Conservation (phyloP, 202 grass and related monocot species). For the Dendrocalamus latiflorus region DNA sequence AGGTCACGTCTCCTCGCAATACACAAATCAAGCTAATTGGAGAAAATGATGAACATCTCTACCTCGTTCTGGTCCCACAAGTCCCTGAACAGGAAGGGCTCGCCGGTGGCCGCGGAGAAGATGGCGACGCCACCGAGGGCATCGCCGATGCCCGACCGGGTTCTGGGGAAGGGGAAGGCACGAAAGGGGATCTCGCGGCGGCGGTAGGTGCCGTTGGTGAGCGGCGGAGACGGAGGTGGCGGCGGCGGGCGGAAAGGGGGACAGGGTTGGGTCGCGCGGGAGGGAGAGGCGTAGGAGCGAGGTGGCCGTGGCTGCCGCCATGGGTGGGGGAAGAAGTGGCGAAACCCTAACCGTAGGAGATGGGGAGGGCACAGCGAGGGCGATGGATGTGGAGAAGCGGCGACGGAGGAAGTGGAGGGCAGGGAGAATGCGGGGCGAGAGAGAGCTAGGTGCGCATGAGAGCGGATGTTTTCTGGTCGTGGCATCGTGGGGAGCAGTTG, state of each 20-base stretch:
- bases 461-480: too few species aligned
- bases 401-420: too few species aligned
- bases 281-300: conserved; percentile 17
- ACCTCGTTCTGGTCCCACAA: conserved; percentile 86
- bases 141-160: conserved; percentile 26
- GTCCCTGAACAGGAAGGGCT: conserved; percentile 62
- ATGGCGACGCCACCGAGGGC: conserved; percentile 50
- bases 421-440: too few species aligned
- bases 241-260: not conserved
- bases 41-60: not conserved
- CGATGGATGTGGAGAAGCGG: too few species aligned
- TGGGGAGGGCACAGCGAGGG: too few species aligned
- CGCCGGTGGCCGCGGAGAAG: conserved; percentile 60
- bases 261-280: not conserved
- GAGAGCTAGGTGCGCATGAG: too few species aligned
- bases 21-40: not conserved
- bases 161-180: conserved; percentile 3
- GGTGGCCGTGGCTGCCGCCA: conserved; percentile 25
- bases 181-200: conserved; percentile 15
- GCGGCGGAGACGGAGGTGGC: not conserved
- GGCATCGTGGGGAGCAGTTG: too few species aligned
- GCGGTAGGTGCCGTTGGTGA: not conserved
- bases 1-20: not conserved
- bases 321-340: conserved; percentile 20
- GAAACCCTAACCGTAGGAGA: conserved; percentile 8